Evolutionary conservation across 257 asterid species (phyloP).

Genomic region (Solanum clarkiae): DNA sequence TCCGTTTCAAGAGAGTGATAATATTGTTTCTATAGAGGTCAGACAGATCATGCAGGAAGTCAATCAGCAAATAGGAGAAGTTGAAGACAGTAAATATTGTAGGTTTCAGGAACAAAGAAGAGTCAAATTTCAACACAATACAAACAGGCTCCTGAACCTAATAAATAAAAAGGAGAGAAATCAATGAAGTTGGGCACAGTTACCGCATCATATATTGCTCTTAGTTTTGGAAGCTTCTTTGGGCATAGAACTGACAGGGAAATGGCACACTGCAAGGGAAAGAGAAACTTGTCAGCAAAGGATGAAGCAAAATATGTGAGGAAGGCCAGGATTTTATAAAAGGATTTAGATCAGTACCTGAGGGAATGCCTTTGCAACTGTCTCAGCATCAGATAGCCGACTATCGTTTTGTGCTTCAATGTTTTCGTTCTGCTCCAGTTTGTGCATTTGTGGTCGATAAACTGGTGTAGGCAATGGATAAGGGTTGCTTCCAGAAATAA

Average conservation of each 20-base stretch:
- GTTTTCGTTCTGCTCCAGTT: conserved; percentile 43
- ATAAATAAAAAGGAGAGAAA: background rate
- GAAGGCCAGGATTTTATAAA: background rate
- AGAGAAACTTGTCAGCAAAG: background rate
- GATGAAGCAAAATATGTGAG: background rate
- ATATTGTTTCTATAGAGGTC: background rate
- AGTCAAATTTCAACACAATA: background rate
- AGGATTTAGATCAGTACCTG: conserved; percentile 38
- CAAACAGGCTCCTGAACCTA: background rate
- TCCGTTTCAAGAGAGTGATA: background rate
- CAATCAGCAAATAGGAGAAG: background rate
- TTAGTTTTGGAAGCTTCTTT: conserved; percentile 81
- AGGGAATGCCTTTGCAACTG: conserved; percentile 70
- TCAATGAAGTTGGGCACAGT: background rate
- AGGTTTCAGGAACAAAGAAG: background rate
- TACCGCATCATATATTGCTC: conserved; percentile 77
- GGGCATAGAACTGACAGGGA: conserved; percentile 93
- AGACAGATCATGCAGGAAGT: background rate
- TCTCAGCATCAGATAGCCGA: conserved; percentile 68
- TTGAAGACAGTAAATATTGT: background rate
- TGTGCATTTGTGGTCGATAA: conserved; percentile 54
- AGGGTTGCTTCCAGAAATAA: conserved; percentile 92
- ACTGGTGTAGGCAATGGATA: conserved; percentile 83
- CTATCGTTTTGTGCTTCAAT: conserved; percentile 51
- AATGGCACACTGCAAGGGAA: conserved; percentile 57